Evolutionary conservation across 352 stramenopile genomes (phyloP), one percentile per base, ranked within the genome.

Genomic region (Globisporangium spiculum): DNA sequence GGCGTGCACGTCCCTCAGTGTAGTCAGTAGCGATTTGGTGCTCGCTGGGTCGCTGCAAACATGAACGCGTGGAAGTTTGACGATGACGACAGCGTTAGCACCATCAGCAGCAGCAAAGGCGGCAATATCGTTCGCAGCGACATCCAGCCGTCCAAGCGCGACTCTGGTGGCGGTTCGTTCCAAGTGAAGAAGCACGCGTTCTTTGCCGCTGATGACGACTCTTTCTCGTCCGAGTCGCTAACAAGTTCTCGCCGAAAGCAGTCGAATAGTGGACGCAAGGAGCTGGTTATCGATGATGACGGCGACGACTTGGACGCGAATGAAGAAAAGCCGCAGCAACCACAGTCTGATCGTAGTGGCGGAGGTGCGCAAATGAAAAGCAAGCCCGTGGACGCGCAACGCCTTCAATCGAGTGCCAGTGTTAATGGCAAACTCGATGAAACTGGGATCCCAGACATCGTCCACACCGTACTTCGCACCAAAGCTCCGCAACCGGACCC

Each of bases 261-360:
- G 55, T 27, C 56, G 9, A 50, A 4, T 24, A 72, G 65, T 41
- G 67, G 52, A 10, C 46, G 34, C 52, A 60, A 59, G 16, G 72
- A 77, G 41, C 56, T 81, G 18, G 67, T 81, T 41, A 58, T 79
- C 18, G 72, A 79, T 30, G 60, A 75, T 5, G 63, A 44, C 12
- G 36, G 66, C 1, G 65, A 76, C 16, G 44, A 60, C 36, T 10
- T 34, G 41, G 57, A 61, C 7, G 46, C 30, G 7, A 48, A 30
- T 63, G 7, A 18, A 48, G 20, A 44, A 16, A 24, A 65, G 9
- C 14, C 10, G 6, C 34, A 64, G 14, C 41, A 18, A 44, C 20
- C 26, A 1, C 54, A 36, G 22, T 22, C 56, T 30, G 18, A 1
- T 20, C 18, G n/a, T 32, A 48, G 20, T 24, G 41, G 18, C 32